These are phyloP conservation scores for Sporothrix phasma DNA, from an alignment of 2,329 filamentous ascomycete species.

Conservation along the genomic window DNA sequence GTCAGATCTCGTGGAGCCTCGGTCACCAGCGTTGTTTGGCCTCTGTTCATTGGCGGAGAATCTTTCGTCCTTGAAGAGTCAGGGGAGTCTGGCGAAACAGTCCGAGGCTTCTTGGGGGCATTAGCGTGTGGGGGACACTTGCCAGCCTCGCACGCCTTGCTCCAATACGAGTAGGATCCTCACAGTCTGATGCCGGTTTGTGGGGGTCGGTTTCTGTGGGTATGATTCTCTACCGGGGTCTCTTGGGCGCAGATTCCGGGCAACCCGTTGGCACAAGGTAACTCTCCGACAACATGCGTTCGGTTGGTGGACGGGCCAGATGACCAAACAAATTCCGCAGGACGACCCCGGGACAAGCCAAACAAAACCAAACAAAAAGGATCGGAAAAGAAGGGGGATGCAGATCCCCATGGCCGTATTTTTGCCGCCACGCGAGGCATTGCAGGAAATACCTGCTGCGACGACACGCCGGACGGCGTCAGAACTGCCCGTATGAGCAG, in stretches of 20 bases:
- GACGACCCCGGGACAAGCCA: not conserved
- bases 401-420: not conserved
- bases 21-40: not conserved
- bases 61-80: conserved; percentile 14
- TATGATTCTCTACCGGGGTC: too few species aligned
- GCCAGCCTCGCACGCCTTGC: conserved; percentile 8
- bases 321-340: not conserved
- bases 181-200: not conserved
- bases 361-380: not conserved
- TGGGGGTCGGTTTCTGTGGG: too few species aligned
- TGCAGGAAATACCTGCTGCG: not conserved
- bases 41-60: conserved; percentile 18
- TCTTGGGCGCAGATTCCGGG: not conserved
- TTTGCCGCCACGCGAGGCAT: not conserved
- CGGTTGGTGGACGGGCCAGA: not conserved
- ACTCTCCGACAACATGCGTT: not conserved
- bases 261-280: not conserved
- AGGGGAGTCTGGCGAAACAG: not conserved
- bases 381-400: not conserved
- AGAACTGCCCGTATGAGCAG: not conserved
- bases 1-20: conserved; percentile 1
- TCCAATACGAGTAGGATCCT: not conserved
- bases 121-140: conserved; percentile 16
- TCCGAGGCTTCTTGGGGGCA: not conserved
- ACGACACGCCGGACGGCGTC: not conserved